Percentiles rank a stretch among this genome's conserved stretches.
phyloP scores from a whole-genome alignment of 305 asterid species.

The Nicotiana rustica region DNA sequence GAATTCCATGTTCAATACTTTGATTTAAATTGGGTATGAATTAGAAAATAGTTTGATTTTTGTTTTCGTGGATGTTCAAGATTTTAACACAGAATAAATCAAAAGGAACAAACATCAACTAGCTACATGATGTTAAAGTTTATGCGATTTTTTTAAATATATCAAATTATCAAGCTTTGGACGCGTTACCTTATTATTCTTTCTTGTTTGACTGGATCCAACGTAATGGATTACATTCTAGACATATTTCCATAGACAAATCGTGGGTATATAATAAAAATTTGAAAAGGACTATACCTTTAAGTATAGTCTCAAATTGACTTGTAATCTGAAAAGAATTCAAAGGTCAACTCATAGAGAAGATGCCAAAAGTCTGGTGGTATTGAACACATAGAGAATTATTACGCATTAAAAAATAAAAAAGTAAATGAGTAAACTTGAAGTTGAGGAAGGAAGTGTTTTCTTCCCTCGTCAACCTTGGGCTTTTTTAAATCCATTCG shows the following conservation, averaged over 20 bases:
- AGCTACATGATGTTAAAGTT: not conserved
- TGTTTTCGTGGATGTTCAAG: too few relatives aligned
- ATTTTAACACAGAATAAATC: too few relatives aligned
- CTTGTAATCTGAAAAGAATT: constrained; percentile 14
- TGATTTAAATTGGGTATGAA: too few relatives aligned
- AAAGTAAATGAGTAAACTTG: not conserved
- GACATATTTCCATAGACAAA: not conserved
- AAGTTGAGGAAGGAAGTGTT: not conserved
- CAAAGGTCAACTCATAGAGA: not conserved
- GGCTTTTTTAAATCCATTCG: not conserved
- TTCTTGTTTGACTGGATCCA: not conserved
- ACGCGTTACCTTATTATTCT: not conserved
- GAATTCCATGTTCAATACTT: too few relatives aligned
- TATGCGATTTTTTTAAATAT: not conserved
- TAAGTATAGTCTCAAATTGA: not conserved
- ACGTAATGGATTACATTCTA: constrained; percentile 2
- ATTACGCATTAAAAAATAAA: not conserved
- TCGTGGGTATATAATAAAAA: not conserved
- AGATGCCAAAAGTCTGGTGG: not conserved
- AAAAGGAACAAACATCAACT: too few relatives aligned
- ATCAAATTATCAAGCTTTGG: not conserved
- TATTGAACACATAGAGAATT: not conserved
- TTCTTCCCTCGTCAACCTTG: not conserved
- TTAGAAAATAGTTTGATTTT: too few relatives aligned
- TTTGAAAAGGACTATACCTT: not conserved